phyloP scores from a whole-genome alignment of 1,284 basidiomycete genomes.

The Austroboletus rostrupii region DNA sequence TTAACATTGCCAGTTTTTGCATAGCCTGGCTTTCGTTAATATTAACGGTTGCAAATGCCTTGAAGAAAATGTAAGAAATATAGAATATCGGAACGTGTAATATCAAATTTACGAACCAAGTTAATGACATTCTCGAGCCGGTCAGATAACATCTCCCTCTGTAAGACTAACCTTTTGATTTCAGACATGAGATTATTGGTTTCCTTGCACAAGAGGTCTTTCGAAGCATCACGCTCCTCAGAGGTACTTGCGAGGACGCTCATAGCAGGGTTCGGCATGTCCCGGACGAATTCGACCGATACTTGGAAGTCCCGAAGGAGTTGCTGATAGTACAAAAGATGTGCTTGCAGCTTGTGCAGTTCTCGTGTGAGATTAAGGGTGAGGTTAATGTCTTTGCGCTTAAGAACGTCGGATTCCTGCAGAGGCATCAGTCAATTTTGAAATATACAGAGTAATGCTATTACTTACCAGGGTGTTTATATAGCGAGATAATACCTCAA shows the following conservation, averaged over 20 bases:
- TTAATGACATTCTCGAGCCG: conserved; percentile 52
- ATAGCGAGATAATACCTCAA: conserved; percentile 46
- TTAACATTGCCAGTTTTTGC: conserved; percentile 41
- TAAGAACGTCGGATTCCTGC: conserved; percentile 44
- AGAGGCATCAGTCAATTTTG: background rate
- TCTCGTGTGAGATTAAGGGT: conserved; percentile 34
- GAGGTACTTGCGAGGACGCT: conserved; percentile 14
- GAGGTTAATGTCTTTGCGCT: conserved; percentile 33
- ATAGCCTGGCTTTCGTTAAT: conserved; percentile 45
- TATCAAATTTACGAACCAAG: conserved; percentile 24
- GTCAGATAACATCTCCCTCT: conserved; percentile 41
- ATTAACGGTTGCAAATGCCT: conserved; percentile 50
- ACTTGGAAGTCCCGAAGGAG: conserved; percentile 52
- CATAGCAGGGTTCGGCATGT: conserved; percentile 44
- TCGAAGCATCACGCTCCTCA: conserved; percentile 13
- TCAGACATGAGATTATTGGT: conserved; percentile 41
- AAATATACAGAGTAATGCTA: background rate
- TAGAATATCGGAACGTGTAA: background rate
- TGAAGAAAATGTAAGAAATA: background rate
- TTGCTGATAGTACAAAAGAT: conserved; percentile 49
- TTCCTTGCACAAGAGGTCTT: conserved; percentile 39
- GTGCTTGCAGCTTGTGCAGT: conserved; percentile 50
- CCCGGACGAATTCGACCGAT: conserved; percentile 43
- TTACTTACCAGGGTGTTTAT: conserved; percentile 42
- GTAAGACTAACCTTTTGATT: conserved; percentile 42